phyloP scores from a whole-genome alignment of 345 rosid species.

The Pistacia atlantica region DNA sequence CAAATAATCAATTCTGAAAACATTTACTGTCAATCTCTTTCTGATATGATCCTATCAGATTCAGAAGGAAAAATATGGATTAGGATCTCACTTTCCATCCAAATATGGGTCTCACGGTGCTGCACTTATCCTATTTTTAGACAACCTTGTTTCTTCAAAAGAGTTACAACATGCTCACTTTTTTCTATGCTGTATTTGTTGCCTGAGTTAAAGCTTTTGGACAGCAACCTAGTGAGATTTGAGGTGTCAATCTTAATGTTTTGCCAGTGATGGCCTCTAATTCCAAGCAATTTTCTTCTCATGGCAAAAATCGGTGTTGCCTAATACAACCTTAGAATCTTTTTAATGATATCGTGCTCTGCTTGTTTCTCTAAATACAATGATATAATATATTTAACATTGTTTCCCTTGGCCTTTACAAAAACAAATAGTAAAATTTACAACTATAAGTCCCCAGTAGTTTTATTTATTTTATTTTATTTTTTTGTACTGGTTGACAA shows the following conservation, averaged over 20 bases:
- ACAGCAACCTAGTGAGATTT: background rate
- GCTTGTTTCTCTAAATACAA: background rate
- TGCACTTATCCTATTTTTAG: background rate
- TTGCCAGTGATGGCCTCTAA: background rate
- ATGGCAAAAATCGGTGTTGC: background rate
- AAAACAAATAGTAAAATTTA: background rate
- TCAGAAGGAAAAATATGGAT: background rate
- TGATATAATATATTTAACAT: background rate
- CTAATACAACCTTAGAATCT: background rate
- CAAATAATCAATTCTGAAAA: too few species aligned
- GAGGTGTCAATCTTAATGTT: conserved; percentile 8
- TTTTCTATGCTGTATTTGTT: background rate
- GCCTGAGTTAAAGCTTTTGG: background rate
- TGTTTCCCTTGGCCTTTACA: background rate
- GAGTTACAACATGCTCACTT: background rate
- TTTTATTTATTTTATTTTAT: background rate
- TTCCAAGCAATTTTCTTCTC: background rate
- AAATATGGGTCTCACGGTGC: background rate
- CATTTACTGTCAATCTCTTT: background rate
- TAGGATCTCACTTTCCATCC: too few species aligned
- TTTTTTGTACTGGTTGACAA: background rate
- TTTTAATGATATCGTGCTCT: background rate
- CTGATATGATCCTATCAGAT: background rate
- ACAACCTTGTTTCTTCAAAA: background rate
- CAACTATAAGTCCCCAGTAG: background rate